Evolutionary conservation across 331 rosid species (phyloP).

Genomic region (Dryas integrifolia): DNA sequence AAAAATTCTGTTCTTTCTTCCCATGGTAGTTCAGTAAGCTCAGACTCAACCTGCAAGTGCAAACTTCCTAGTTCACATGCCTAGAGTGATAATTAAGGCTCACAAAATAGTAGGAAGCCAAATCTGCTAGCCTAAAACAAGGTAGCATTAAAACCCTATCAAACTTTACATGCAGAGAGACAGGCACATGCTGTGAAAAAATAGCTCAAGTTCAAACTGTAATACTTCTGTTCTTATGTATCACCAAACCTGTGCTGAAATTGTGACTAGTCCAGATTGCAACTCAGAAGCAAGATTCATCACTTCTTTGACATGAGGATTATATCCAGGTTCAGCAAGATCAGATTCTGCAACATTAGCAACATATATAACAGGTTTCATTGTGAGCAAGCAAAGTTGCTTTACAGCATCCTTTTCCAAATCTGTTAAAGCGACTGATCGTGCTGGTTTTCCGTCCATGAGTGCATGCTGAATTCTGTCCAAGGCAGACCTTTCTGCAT

Average conservation of each 20-base stretch:
- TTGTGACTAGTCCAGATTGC: constrained; percentile 76
- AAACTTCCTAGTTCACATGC: constrained; percentile 23
- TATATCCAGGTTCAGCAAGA: constrained; percentile 65
- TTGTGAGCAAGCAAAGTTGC: constrained; percentile 86
- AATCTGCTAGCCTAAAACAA: not conserved
- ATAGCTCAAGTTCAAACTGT: not conserved
- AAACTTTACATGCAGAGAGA: constrained; percentile 3
- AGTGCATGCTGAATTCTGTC: constrained; percentile 75
- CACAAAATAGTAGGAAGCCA: not conserved
- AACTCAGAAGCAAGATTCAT: constrained; percentile 63
- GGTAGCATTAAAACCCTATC: not conserved
- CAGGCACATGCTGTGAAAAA: not conserved
- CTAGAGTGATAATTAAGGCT: not conserved
- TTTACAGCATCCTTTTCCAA: constrained; percentile 70
- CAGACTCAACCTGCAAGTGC: constrained; percentile 84
- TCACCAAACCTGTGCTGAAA: constrained; percentile 82
- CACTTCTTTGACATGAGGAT: constrained; percentile 61
- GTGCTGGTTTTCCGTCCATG: constrained; percentile 94
- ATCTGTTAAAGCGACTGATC: constrained; percentile 78
- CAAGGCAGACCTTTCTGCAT: constrained; percentile 75
- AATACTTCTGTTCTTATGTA: not conserved
- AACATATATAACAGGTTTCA: constrained; percentile 83
- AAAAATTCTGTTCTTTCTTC: constrained; percentile 90
- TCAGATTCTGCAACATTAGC: constrained; percentile 96
- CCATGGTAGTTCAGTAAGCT: constrained; percentile 73